Base-by-base conservation (phyloP, 75 land plant species). In the Pinus albicaulis region DNA sequence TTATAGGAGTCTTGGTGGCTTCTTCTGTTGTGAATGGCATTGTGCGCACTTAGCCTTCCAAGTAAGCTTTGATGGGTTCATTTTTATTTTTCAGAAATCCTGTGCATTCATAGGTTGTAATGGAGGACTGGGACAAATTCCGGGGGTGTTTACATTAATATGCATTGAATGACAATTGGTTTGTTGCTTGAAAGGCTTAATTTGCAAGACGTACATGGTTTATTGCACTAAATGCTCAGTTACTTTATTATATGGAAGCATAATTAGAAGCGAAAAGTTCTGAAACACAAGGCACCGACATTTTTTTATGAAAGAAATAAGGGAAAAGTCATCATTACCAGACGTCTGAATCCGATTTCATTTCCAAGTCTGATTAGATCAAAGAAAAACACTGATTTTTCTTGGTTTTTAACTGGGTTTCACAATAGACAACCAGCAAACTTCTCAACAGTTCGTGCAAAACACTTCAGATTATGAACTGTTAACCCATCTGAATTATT, bases 11-110 rank as follows among this genome's bases (percentile, higher is more conserved):
- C 1, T 7, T 90, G 44, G 80, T 88, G 17, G 92, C 85, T 20
- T 58, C 87, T 10, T 79, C 90, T 6, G 77, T 90, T 24, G 92
- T 90, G 12, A 90, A 88, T 72, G 83, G 79, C 4, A 90, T 90
- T 59, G 78, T 90, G 22, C 84, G 86, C 14, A 82, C 92, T 22
- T 89, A 87, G 52, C 71, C 57, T 44, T 66, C 71, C 71, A 66
- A 66, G 71, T 66, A 66, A 66, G 71, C 41, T 38, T 66, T 36
- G 20, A 19, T 66, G 48, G 71, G 52, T 38, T 36, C 20, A 38
- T 38, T 17, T 19, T 20, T 16, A 28, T 38, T 20, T 34, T 38
- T 34, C 19, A 34, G 17, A 17, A 36, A 66, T 66, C 23, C 48
- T n/a, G 11, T 66, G 41, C 44, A 38, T 66, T 38, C 52, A 17